Conservation (phyloP, 78 protist genomes). For the Dictyostelium intermedium region DNA sequence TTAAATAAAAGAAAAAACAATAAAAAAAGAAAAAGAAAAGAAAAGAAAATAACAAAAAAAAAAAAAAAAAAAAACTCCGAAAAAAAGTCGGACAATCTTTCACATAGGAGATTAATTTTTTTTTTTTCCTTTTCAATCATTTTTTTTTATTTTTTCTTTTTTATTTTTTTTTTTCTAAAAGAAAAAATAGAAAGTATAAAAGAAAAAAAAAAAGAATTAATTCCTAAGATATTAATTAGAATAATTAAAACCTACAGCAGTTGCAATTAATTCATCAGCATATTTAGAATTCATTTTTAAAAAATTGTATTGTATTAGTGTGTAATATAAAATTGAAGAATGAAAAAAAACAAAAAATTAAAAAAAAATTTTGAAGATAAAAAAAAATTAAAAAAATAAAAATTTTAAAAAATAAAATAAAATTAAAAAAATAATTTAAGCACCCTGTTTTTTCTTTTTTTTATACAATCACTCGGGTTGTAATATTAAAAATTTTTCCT, state of each 20-base stretch:
- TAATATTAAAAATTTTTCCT: no score
- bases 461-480: no score
- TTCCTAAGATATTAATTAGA: not conserved
- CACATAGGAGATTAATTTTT: not conserved
- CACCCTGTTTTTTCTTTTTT: no score
- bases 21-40: no score
- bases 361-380: not conserved
- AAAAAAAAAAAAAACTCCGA: not conserved
- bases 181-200: not conserved
- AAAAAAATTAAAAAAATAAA: not conserved
- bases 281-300: not conserved
- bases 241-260: slow-evolving; percentile 43
- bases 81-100: not conserved
- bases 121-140: not conserved
- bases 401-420: not conserved
- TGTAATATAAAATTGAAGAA: not conserved
- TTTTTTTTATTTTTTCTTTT: not conserved
- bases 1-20: no score
- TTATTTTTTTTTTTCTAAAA: not conserved
- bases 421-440: not conserved
- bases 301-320: not conserved
- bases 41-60: no score
- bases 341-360: not conserved
- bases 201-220: not conserved
- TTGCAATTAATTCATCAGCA: slow-evolving; percentile 34